These are phyloP conservation scores for Fraxinus velutina DNA, from an alignment of 305 asterid genomes.

Conservation along the genomic window DNA sequence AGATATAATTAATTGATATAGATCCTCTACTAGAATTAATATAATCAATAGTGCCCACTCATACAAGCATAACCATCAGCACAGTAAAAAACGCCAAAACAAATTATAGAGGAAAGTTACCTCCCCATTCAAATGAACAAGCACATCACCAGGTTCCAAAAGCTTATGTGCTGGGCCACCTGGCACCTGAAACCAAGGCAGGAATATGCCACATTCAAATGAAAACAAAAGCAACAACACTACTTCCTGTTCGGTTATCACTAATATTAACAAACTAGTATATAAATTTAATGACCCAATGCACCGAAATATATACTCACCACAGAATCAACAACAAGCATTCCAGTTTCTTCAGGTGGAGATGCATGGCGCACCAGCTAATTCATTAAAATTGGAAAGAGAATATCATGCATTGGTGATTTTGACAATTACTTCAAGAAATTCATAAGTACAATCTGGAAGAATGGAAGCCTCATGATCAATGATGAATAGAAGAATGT, in stretches of 20 bases:
- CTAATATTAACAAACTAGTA: neutral
- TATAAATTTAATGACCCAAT: neutral
- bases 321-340: slow-evolving; percentile 99
- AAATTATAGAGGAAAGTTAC: slow-evolving; percentile 36
- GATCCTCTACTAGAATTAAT: slow-evolving; percentile 6
- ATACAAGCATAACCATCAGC: slow-evolving; percentile 1
- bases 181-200: slow-evolving; percentile 68
- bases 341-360: slow-evolving; percentile 90
- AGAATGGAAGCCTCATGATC: neutral
- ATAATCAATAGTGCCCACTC: neutral
- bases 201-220: slow-evolving; percentile 18
- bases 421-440: slow-evolving; percentile 1
- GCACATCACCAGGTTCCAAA: slow-evolving; percentile 99
- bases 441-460: slow-evolving; percentile 4
- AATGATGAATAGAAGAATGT: slow-evolving; percentile 15
- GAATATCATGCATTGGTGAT: neutral
- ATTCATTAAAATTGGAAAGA: slow-evolving; percentile 27
- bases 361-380: slow-evolving; percentile 90
- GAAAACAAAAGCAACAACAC: slow-evolving; percentile 10
- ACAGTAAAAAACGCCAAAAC: neutral
- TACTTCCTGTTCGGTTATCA: slow-evolving; percentile 12
- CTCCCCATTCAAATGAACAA: slow-evolving; percentile 90
- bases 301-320: slow-evolving; percentile 45
- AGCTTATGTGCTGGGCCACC: slow-evolving; percentile 90
- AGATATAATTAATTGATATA: slow-evolving; percentile 10